Evolutionary conservation across 495 filamentous ascomycete species (phyloP).

Genomic region (Penicillium arizonense): DNA sequence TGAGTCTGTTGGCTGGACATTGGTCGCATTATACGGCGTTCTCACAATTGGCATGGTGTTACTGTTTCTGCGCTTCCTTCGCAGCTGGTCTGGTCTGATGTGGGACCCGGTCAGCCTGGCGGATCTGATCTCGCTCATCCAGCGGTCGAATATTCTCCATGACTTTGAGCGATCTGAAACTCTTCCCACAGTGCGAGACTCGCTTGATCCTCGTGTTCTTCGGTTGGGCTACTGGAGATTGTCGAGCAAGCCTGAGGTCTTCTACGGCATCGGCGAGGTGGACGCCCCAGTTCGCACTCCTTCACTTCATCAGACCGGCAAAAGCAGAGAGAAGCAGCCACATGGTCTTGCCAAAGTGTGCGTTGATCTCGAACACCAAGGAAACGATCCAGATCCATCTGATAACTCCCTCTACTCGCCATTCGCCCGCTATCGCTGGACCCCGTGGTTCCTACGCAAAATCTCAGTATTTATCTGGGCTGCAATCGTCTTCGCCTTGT

Average conservation of each 20-base stretch:
- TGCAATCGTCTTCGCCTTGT: slow-evolving; percentile 59
- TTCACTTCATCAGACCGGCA: slow-evolving; percentile 45
- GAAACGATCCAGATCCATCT: slow-evolving; percentile 27
- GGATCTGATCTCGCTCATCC: slow-evolving; percentile 71
- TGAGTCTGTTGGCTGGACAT: slow-evolving; percentile 72
- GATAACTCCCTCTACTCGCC: slow-evolving; percentile 46
- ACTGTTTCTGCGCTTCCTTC: slow-evolving; percentile 47
- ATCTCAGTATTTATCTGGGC: slow-evolving; percentile 61
- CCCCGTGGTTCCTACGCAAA: slow-evolving; percentile 75
- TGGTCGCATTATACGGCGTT: slow-evolving; percentile 70
- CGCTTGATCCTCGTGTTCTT: slow-evolving; percentile 51
- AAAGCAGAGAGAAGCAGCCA: slow-evolving; percentile 30
- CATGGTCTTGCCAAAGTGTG: slow-evolving; percentile 30
- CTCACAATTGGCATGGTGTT: slow-evolving; percentile 57
- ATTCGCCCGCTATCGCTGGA: slow-evolving; percentile 59
- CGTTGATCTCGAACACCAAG: slow-evolving; percentile 45
- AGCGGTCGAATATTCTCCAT: slow-evolving; percentile 71
- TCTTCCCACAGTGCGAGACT: slow-evolving; percentile 45
- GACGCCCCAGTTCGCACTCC: slow-evolving; percentile 55
- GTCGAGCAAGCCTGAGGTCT: slow-evolving; percentile 55
- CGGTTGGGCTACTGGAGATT: slow-evolving; percentile 82
- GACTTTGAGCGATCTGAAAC: slow-evolving; percentile 64
- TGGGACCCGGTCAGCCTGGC: slow-evolving; percentile 84
- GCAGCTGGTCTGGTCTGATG: slow-evolving; percentile 66
- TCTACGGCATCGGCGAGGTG: slow-evolving; percentile 65